A percentile compares a stretch with the other conserved stretches of the same genome.
These are phyloP conservation scores for Chlorokybus atmophyticus DNA, from an alignment of 139 green algal species.

Conservation along the genomic window DNA sequence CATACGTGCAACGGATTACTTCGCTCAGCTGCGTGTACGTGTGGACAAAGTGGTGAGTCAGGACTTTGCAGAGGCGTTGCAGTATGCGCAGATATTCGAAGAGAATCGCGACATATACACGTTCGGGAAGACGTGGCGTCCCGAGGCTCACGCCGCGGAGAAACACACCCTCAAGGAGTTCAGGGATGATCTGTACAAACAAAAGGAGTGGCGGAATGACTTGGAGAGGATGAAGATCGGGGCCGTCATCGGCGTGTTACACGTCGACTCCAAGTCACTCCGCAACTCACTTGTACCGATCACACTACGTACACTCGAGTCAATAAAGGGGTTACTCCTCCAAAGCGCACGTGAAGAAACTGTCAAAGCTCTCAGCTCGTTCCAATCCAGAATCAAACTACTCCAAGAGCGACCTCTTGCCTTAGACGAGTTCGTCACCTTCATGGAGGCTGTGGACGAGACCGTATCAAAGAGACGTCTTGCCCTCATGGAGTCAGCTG, in stretches of 20 bases:
- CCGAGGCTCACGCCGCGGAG: conserved; percentile 19
- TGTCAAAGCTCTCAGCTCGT: conserved; percentile 1
- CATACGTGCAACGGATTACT: conserved; percentile 7
- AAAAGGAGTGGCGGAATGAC: conserved; percentile 17
- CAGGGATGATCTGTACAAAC: conserved; percentile 16
- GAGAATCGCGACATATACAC: conserved; percentile 21
- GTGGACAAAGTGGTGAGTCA: conserved; percentile 4
- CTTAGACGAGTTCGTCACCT: conserved; percentile 13
- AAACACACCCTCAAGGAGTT: conserved; percentile 6
- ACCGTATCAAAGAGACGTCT: conserved; percentile 5
- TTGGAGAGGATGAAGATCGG: conserved; percentile 20
- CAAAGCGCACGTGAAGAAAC: conserved; percentile 14
- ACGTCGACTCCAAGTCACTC: conserved; percentile 22
- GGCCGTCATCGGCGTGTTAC: conserved; percentile 19
- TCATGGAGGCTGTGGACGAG: conserved; percentile 14
- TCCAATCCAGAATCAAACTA: conserved; percentile 12
- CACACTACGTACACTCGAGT: conserved; percentile 19
- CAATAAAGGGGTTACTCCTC: conserved; percentile 25
- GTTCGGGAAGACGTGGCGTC: conserved; percentile 21
- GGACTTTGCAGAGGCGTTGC: conserved; percentile 12
- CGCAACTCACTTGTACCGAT: conserved; percentile 13
- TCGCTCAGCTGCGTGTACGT: background rate
- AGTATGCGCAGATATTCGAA: conserved; percentile 25
- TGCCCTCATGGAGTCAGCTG: background rate
- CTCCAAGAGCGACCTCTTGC: conserved; percentile 3